Percentiles rank a stretch among this genome's conserved stretches.
Conservation (phyloP, 441 rosid species). For the Populus hybrid region DNA sequence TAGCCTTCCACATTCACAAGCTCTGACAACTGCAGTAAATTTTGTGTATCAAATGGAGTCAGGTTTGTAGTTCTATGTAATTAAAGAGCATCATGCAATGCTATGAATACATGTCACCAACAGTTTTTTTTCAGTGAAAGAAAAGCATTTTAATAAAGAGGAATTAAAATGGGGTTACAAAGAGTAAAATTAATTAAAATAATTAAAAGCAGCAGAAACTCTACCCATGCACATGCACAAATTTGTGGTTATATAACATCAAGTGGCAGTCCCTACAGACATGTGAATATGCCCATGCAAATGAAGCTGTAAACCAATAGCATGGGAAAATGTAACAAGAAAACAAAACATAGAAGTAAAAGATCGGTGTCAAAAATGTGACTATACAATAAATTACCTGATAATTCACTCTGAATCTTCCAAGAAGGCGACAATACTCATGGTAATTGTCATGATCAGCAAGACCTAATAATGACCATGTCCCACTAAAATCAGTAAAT, state of each 20-base stretch:
- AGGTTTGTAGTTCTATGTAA: neutral
- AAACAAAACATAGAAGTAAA: neutral
- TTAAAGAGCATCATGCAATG: neutral
- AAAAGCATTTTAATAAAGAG: neutral
- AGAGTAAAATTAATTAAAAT: neutral
- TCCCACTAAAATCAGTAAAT: constrained; percentile 17
- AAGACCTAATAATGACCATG: constrained; percentile 63
- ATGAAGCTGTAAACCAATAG: constrained; percentile 1
- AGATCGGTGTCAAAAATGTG: neutral
- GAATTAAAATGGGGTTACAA: neutral
- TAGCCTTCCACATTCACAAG: constrained; percentile 98
- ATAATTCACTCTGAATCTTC: constrained; percentile 90
- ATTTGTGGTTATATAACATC: neutral
- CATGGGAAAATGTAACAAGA: neutral
- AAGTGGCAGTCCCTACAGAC: neutral
- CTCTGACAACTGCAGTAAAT: constrained; percentile 82
- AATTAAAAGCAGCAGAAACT: neutral
- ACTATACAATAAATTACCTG: constrained; percentile 50
- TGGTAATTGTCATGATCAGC: constrained; percentile 99
- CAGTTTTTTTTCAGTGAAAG: neutral
- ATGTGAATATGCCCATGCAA: neutral
- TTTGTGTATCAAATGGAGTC: constrained; percentile 2
- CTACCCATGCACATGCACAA: neutral
- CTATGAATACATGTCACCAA: neutral
- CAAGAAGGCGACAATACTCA: constrained; percentile 97